A percentile compares a stretch with the other conserved stretches of the same genome.
Evolutionary conservation across 257 asterid genomes (phyloP).

Genomic region (Solanum tacnaense): DNA sequence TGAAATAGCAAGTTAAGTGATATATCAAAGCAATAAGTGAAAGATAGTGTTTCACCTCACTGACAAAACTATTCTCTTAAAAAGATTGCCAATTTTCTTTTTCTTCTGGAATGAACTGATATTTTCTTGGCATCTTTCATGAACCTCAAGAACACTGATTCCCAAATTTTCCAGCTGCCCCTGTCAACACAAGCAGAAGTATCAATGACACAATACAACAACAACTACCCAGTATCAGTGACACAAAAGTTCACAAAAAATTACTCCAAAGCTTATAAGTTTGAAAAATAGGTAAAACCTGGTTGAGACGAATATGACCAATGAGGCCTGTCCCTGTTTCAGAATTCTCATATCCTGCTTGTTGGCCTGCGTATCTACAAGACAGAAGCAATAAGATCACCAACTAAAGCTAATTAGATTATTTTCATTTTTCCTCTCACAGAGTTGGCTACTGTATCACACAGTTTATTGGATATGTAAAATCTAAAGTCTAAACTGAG

Average conservation of each 20-base stretch:
- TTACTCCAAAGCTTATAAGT: not conserved
- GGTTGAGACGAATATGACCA: conserved; percentile 83
- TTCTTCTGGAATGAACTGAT: conserved; percentile 39
- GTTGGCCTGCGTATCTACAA: conserved; percentile 54
- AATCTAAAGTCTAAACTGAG: not conserved
- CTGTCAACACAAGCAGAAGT: conserved; percentile 32
- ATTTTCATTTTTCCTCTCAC: not conserved
- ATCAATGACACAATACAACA: not conserved
- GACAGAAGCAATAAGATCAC: not conserved
- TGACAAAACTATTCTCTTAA: conserved; percentile 50
- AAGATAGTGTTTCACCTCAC: conserved; percentile 34
- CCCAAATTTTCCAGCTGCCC: conserved; percentile 32
- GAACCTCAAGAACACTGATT: conserved; percentile 42
- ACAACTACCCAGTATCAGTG: not conserved
- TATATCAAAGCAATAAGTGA: not conserved
- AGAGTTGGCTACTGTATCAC: not conserved
- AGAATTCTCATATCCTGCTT: conserved; percentile 22
- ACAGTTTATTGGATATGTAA: not conserved
- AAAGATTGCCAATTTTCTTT: conserved; percentile 53
- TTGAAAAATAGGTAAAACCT: conserved; percentile 35
- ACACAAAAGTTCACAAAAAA: conserved; percentile 12
- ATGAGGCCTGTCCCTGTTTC: conserved; percentile 54
- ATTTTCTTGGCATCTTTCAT: conserved; percentile 59
- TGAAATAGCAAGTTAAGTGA: not conserved
- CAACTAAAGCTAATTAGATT: not conserved